Percentiles rank a stretch among this genome's conserved stretches.
Evolutionary conservation across 768 basidiomycete species (phyloP).

Genomic region (Neoboletus brunneissimus): DNA sequence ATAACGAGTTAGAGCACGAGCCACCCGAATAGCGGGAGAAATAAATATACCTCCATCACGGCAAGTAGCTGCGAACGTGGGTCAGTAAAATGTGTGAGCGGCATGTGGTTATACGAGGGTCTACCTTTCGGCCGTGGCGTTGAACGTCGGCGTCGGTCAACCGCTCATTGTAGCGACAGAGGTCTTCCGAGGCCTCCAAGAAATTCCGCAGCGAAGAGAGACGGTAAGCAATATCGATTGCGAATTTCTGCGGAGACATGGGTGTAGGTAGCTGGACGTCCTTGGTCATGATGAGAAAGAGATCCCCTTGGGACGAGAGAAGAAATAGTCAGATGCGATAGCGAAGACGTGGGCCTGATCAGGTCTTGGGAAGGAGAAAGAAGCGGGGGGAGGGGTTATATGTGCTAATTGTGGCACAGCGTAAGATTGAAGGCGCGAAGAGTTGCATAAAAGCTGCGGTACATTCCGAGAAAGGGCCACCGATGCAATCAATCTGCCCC

Average conservation of each 20-base stretch:
- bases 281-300: constrained; percentile 14
- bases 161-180: constrained; percentile 19
- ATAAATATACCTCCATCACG: constrained; percentile 47
- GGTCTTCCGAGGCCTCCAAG: constrained; percentile 28
- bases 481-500: constrained; percentile 13
- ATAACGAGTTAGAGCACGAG: background rate
- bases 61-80: constrained; percentile 41
- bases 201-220: constrained; percentile 31
- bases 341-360: background rate
- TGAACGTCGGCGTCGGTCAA: constrained; percentile 22
- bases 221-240: constrained; percentile 29
- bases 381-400: constrained; percentile 18
- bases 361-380: constrained; percentile 10
- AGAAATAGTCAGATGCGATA: constrained; percentile 12
- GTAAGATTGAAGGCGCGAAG: constrained; percentile 20
- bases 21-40: constrained; percentile 1
- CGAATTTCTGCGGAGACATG: constrained; percentile 24
- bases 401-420: constrained; percentile 30
- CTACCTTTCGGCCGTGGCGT: constrained; percentile 29
- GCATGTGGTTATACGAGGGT: background rate
- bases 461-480: constrained; percentile 30
- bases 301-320: constrained; percentile 17
- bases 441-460: constrained; percentile 28
- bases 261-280: constrained; percentile 10
- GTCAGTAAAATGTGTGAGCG: constrained; percentile 3